phyloP scores from a whole-genome alignment of 495 filamentous ascomycete species.

The Lophiostoma macrostomum region DNA sequence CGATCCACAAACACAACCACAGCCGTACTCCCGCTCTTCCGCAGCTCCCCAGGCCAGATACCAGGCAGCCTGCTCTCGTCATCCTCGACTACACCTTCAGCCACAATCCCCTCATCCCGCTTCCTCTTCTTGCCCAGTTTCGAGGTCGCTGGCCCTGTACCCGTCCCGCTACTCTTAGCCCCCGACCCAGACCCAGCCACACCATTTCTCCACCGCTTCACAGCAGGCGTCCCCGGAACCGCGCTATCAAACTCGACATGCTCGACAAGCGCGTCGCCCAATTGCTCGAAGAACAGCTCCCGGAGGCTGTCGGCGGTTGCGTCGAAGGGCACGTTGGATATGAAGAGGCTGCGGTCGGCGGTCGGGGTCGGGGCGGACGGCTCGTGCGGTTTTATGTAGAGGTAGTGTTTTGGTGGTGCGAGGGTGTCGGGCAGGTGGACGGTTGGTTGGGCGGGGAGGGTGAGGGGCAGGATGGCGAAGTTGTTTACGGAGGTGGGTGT shows the following conservation, averaged over 20 bases:
- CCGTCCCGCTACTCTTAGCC: conserved; percentile 1
- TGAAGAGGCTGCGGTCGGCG: conserved; percentile 66
- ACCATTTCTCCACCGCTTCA: conserved; percentile 4
- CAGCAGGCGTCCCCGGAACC: conserved; percentile 3
- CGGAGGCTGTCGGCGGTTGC: conserved; percentile 74
- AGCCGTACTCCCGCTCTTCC: conserved; percentile 69
- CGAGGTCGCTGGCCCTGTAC: too few relatives aligned
- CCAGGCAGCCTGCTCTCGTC: conserved; percentile 56
- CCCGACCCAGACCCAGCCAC: conserved; percentile 58
- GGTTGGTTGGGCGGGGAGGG: conserved; percentile 7
- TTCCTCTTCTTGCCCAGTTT: conserved; percentile 43
- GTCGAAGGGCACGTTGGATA: conserved; percentile 85
- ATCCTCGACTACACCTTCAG: conserved; percentile 43
- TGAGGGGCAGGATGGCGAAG: conserved; percentile 39
- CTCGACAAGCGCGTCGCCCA: conserved; percentile 71
- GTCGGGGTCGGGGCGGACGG: conserved; percentile 69
- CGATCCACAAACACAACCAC: conserved; percentile 80
- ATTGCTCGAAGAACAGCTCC: conserved; percentile 62
- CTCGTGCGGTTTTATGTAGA: conserved; percentile 80
- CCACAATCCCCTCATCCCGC: conserved; percentile 44
- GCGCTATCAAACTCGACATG: conserved; percentile 62
- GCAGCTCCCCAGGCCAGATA: conserved; percentile 73
- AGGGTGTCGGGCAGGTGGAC: conserved; percentile 10
- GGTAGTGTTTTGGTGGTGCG: conserved; percentile 60
- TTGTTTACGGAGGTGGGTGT: conserved; percentile 26